These are phyloP conservation scores for Pseudozyma pruni DNA, from an alignment of 1,284 basidiomycete species.

Conservation along the genomic window DNA sequence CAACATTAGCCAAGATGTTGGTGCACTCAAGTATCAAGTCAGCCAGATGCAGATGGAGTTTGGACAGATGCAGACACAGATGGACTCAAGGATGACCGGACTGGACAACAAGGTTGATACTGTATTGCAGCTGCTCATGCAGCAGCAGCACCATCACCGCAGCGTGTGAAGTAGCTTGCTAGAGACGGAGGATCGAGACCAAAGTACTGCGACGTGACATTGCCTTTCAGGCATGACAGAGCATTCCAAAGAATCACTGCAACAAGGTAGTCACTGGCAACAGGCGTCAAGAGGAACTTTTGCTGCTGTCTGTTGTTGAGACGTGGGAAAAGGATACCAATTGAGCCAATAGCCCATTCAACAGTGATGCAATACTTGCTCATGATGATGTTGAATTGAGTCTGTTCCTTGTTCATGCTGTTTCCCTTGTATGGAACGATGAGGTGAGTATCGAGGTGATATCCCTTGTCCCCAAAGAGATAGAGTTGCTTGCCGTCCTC, in stretches of 20 bases:
- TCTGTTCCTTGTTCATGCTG: background rate
- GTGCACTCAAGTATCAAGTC: conserved; percentile 2
- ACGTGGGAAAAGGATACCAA: background rate
- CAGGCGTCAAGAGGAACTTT: too few relatives aligned
- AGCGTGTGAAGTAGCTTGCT: background rate
- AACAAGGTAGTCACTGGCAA: conserved; percentile 2
- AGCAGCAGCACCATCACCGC: background rate
- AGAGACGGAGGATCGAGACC: conserved; percentile 1
- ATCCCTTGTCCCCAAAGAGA: conserved; percentile 1
- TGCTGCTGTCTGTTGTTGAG: conserved; percentile 2
- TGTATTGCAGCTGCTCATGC: conserved; percentile 3
- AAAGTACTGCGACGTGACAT: conserved; percentile 5
- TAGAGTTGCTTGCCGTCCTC: background rate
- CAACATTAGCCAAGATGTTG: background rate
- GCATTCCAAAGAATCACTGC: background rate
- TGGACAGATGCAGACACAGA: too few relatives aligned
- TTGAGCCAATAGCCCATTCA: conserved; percentile 3
- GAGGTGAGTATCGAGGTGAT: background rate
- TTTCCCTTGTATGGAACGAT: conserved; percentile 1
- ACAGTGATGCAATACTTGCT: conserved; percentile 6
- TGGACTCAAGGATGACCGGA: background rate
- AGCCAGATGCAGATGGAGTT: conserved; percentile 1
- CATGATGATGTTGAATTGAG: conserved; percentile 2
- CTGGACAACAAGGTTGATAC: background rate
- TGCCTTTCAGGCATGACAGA: conserved; percentile 2